Evolutionary conservation across 2,329 filamentous ascomycete species (phyloP), one percentile per base, ranked within the genome.

Genomic region (Gnomoniopsis sp.): DNA sequence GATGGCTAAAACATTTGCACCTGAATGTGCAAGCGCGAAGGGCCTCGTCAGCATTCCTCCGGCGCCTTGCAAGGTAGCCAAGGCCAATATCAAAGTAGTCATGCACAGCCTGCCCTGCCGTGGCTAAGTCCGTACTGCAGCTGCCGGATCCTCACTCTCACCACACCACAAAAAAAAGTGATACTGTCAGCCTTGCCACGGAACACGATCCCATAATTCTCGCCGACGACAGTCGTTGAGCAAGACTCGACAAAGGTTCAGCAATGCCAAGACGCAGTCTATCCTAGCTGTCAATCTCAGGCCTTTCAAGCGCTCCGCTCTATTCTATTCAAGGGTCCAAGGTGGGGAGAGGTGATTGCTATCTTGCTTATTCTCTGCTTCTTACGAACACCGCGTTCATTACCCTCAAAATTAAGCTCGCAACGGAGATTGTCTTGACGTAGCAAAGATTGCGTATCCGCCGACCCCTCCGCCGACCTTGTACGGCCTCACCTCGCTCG

Each of bases 321-420:
- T 21, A 15, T 46, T 57, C 43, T 48, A 58, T 52, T 46, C 41
- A 44, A 58, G 51, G 55, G 43, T 55, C 50, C 19, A 46, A 49
- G 51, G 59, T 51, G 59, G 55, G 43, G 43, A 51, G 59, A 54
- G 50, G 38, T 58, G 55, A 60, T 58, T 48, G 33, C 51, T 46
- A 46, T 46, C 43, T 46, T 7, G 12, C 43, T 46, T 46, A 15
- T 15, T 41, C n/a, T 15, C 41, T 36, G 44, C 49, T 43, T 36
- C n/a, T 22, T 23, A 15, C 19, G 49, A 51, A 48, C 49, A 43
- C 30, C 50, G 34, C 52, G 22, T 57, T 38, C 26, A 21, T 36
- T 58, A 30, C 49, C 41, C 26, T 30, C 8, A 8, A 49, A 34
- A 57, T 19, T 19, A 43, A n/a, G 36, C 36, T 41, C 36, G 17